Percentiles rank a stretch among this genome's conserved stretches.
Evolutionary conservation across 2,329 filamentous ascomycete genomes (phyloP).

Genomic region (Saccharata proteae): DNA sequence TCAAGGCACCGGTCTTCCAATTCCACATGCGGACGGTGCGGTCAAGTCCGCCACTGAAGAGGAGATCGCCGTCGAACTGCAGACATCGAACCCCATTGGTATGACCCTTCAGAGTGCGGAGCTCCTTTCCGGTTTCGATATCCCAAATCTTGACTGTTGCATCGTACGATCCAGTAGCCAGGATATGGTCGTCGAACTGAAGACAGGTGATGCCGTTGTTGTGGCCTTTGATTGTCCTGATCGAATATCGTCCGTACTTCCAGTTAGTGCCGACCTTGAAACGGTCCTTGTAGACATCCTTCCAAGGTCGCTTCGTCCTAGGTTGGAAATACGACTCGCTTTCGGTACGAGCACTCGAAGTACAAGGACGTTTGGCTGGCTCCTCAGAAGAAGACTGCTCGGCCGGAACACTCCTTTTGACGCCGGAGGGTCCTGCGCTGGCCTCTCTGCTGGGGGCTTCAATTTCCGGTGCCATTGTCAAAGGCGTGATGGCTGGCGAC

Average conservation of each 20-base stretch:
- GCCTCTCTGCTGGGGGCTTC: conserved; percentile 8
- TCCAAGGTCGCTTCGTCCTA: conserved; percentile 59
- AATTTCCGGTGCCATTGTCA: conserved; percentile 17
- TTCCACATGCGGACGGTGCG: conserved; percentile 90
- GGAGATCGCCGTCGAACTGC: conserved; percentile 83
- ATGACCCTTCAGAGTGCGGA: conserved; percentile 77
- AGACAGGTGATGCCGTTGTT: conserved; percentile 75
- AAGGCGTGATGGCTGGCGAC: conserved; percentile 38
- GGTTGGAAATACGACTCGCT: conserved; percentile 37
- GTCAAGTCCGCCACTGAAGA: conserved; percentile 85
- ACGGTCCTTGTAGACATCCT: conserved; percentile 89
- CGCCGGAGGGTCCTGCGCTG: conserved; percentile 11
- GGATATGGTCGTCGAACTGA: conserved; percentile 75
- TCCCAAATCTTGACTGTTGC: conserved; percentile 95
- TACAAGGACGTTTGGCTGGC: conserved; percentile 24
- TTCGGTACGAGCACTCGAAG: conserved; percentile 7
- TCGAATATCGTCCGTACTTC: conserved; percentile 85
- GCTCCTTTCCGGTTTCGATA: conserved; percentile 71
- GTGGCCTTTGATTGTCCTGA: conserved; percentile 75
- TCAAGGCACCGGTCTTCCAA: conserved; percentile 79
- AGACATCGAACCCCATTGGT: conserved; percentile 73
- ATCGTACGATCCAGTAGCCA: conserved; percentile 93
- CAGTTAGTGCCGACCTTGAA: conserved; percentile 96
- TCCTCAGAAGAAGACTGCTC: conserved; percentile 15
- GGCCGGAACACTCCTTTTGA: conserved; percentile 21